Conservation (phyloP, 2,329 filamentous ascomycete species). For the Teratosphaeria gauchensis region DNA sequence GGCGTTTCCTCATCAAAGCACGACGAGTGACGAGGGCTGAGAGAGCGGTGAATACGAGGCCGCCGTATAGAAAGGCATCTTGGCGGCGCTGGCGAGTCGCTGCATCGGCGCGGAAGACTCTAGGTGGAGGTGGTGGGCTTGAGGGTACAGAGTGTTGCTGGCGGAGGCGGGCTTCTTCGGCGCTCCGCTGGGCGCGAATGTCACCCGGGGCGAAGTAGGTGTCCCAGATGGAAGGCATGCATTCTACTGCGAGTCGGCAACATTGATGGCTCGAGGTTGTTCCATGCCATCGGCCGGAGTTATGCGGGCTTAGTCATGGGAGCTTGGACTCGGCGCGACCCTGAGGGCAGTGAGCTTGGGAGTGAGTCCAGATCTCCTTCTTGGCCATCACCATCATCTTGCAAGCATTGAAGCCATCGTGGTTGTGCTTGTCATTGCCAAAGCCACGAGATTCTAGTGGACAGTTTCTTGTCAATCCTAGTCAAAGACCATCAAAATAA, state of each 20-base stretch:
- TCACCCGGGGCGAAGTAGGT: constrained; percentile 25
- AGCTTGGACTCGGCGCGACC: neutral
- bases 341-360: neutral
- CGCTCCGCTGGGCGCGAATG: constrained; percentile 12
- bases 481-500: neutral
- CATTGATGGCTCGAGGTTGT: neutral
- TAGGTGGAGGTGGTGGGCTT: neutral
- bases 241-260: constrained; percentile 4
- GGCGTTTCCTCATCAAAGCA: constrained; percentile 54
- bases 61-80: constrained; percentile 56
- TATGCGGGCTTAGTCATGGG: neutral
- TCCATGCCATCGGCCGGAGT: neutral
- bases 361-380: neutral
- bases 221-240: constrained; percentile 24
- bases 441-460: too few relatives aligned
- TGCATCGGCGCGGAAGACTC: constrained; percentile 14
- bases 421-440: neutral
- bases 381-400: neutral
- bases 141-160: neutral
- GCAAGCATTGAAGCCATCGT: neutral
- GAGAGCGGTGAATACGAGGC: constrained; percentile 64
- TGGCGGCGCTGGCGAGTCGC: constrained; percentile 21
- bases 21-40: constrained; percentile 57
- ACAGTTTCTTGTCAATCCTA: too few relatives aligned
- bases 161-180: neutral